Evolutionary conservation across 192 early-diverging fungal genomes (phyloP), one percentile per base, ranked within the genome.

Genomic region (Geranomyces variabilis): DNA sequence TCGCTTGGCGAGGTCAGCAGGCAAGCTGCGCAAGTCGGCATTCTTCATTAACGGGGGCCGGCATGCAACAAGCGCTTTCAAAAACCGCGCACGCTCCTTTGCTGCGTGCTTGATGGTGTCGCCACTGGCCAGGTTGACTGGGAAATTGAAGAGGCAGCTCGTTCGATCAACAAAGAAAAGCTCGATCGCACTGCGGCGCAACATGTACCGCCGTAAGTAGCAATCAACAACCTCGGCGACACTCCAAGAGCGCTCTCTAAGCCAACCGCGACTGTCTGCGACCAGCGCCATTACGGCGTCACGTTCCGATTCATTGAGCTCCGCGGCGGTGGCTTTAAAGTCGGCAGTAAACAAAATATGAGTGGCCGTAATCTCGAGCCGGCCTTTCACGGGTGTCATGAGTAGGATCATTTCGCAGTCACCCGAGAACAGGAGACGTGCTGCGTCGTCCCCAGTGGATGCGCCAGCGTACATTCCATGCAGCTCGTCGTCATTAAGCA

Each of bases 151-250:
- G 17, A 94, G 70, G 44, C 85, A 88, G 74, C 87, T 92, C 6
- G 85, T 83, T 12, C 88, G 86, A 75, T 94, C 90, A 0, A 80
- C 71, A 71, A 94, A 93, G 69, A 94, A 94, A 26, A 93, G 72
- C 75, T 94, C 93, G 9, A 94, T 45, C 13, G 91, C 92, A 46
- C 89, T 87, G 63, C 90, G 90, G 29, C 91, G 75, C 6, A 85
- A 60, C 79, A 77, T 83, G 70, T 83, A 85, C 15, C 83, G 63
- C 13, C 83, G 69, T 22, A 81, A 70, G 55, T 77, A 84, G 9
- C 68, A 57, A 31, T 80, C 77, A 12, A 51, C 33, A 0, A 84
- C 57, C 17, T 75, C 69, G 14, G 34, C n/a, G 12, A 84, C 34
- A 1, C 67, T 59, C 80, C 83, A 80, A 8, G 46, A 31, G 17